Conservation (phyloP, 2,329 filamentous ascomycete species). For the Pleoardoris graminearum region DNA sequence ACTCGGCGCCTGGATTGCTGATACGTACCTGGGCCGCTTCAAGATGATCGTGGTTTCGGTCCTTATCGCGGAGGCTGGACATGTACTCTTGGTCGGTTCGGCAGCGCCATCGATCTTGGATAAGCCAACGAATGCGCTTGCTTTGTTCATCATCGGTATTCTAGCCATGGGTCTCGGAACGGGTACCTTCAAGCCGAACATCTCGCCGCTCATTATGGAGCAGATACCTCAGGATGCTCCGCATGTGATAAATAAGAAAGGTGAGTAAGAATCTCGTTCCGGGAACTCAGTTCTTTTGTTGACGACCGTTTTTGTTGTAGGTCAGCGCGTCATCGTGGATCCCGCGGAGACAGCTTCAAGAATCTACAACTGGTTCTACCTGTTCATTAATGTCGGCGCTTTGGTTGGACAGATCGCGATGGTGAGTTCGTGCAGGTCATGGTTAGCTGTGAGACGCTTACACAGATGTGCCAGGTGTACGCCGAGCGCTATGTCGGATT, state of each 20-base stretch:
- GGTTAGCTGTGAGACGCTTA: neutral
- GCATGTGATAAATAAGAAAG: constrained; percentile 48
- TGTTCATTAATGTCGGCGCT: constrained; percentile 46
- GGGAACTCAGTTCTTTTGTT: neutral
- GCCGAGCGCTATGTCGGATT: constrained; percentile 63
- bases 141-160: constrained; percentile 59
- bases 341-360: constrained; percentile 67
- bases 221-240: constrained; percentile 64
- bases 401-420: constrained; percentile 43
- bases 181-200: constrained; percentile 71
- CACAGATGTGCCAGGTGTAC: constrained; percentile 21
- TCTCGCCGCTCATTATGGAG: constrained; percentile 61
- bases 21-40: constrained; percentile 64
- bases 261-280: constrained; percentile 41
- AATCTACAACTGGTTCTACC: constrained; percentile 62
- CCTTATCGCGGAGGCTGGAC: constrained; percentile 61
- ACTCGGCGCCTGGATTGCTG: constrained; percentile 61
- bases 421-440: constrained; percentile 14
- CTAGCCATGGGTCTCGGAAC: constrained; percentile 68
- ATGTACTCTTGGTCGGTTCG: constrained; percentile 59
- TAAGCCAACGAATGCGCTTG: constrained; percentile 54
- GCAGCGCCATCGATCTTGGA: constrained; percentile 58
- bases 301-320: neutral
- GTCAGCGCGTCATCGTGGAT: constrained; percentile 63
- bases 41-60: constrained; percentile 62